Conservation (phyloP, 148 eudicot genomes). For the Tetragonia tetragonoides region DNA sequence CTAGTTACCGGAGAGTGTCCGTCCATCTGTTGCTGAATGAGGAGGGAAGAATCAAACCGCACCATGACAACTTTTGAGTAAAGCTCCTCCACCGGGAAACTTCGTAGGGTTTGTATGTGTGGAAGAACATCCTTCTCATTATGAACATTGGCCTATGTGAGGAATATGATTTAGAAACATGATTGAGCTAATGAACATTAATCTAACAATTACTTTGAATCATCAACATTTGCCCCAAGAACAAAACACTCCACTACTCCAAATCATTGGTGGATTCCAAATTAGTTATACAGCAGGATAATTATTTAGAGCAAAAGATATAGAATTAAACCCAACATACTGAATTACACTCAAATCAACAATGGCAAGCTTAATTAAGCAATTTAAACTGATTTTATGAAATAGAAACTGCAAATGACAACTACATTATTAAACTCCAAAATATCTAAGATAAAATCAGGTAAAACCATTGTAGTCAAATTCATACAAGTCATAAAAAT, state of each 20-base stretch:
- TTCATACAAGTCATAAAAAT: too few relatives aligned
- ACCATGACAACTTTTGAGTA: conserved; percentile 61
- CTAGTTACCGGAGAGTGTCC: conserved; percentile 26
- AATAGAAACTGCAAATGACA: too few relatives aligned
- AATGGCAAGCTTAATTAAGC: too few relatives aligned
- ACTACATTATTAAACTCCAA: too few relatives aligned
- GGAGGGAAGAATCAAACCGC: conserved; percentile 66
- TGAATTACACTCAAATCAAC: too few relatives aligned
- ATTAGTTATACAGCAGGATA: too few relatives aligned
- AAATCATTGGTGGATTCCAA: too few relatives aligned
- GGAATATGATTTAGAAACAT: conserved; percentile 12
- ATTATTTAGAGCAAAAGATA: too few relatives aligned
- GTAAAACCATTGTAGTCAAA: too few relatives aligned
- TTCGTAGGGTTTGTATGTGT: conserved; percentile 59
- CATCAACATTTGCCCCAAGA: not conserved
- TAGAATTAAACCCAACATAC: too few relatives aligned
- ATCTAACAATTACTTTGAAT: not conserved
- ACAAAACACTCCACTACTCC: not conserved
- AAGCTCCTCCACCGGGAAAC: conserved; percentile 60
- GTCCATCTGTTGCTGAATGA: conserved; percentile 37
- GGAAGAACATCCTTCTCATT: conserved; percentile 44
- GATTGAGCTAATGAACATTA: not conserved
- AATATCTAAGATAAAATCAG: too few relatives aligned
- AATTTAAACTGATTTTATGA: too few relatives aligned
- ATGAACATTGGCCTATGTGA: conserved; percentile 34